Evolutionary conservation across 352 stramenopile genomes (phyloP).

Genomic region (Plasmopara viticola): DNA sequence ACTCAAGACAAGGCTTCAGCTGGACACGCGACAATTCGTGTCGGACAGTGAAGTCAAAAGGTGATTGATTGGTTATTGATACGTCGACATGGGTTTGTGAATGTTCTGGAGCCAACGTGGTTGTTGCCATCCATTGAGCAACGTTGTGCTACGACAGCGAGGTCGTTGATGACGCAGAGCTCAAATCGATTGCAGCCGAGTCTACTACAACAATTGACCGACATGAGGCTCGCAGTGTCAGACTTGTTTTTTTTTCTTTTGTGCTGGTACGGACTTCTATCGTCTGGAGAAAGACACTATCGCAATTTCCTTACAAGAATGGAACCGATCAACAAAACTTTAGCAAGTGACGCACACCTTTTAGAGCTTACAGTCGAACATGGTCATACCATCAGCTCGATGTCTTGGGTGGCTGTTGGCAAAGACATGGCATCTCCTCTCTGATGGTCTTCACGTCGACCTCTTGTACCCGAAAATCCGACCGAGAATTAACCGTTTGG

Average conservation of each 20-base stretch:
- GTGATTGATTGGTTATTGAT: conserved; percentile 1
- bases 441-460: conserved; percentile 68
- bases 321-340: conserved; percentile 15
- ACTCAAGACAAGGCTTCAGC: background rate
- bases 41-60: background rate
- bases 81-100: no score
- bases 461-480: no score
- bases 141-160: no score
- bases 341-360: conserved; percentile 41
- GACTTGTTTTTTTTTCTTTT: conserved; percentile 11
- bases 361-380: conserved; percentile 73
- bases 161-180: conserved; percentile 3
- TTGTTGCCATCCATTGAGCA: conserved; percentile 64
- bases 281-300: conserved; percentile 33
- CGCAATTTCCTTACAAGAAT: conserved; percentile 31
- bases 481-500: no score
- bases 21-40: conserved; percentile 1
- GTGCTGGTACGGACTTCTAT: conserved; percentile 41
- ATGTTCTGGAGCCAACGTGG: conserved; percentile 71
- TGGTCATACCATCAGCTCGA: conserved; percentile 66
- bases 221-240: no score
- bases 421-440: conserved; percentile 77
- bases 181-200: no score
- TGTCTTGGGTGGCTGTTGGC: no score
- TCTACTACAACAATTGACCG: no score